A percentile compares a stretch with the other conserved stretches of the same genome.
phyloP scores from a whole-genome alignment of 2,329 filamentous ascomycete genomes.

The Colletotrichum kahawae region DNA sequence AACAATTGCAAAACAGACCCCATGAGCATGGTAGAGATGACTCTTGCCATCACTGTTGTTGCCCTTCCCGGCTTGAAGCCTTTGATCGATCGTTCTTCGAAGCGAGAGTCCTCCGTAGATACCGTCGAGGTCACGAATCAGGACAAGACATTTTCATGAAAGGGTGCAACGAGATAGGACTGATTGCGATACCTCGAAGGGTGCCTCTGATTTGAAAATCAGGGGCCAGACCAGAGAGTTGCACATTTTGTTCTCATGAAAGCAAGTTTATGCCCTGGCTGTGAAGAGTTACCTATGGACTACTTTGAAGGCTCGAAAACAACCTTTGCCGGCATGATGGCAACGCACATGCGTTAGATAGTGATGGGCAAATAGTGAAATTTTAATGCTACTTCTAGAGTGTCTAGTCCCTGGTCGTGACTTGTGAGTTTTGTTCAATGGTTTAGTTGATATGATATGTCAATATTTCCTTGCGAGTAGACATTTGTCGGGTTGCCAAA shows the following conservation, averaged over 20 bases:
- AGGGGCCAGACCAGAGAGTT: background rate
- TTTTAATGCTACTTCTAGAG: background rate
- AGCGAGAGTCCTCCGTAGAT: slow-evolving; percentile 4
- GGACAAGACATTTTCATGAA: slow-evolving; percentile 5
- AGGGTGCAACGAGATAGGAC: background rate
- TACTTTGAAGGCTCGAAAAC: background rate
- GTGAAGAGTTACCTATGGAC: background rate
- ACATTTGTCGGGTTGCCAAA: background rate
- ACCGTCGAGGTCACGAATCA: slow-evolving; percentile 8
- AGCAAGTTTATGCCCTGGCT: background rate
- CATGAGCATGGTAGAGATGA: slow-evolving; percentile 27
- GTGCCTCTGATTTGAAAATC: background rate
- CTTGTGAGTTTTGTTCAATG: background rate
- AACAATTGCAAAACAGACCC: slow-evolving; percentile 12
- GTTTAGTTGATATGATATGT: background rate
- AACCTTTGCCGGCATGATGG: background rate
- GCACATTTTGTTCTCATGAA: background rate
- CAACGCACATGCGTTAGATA: background rate
- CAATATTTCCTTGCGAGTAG: background rate
- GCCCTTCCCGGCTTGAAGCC: slow-evolving; percentile 28
- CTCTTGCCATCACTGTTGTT: slow-evolving; percentile 27
- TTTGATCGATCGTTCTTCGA: slow-evolving; percentile 16
- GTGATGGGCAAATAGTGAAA: background rate
- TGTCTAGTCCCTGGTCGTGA: background rate
- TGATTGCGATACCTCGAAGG: background rate